These are phyloP conservation scores for Lavandula angustifolia DNA, from an alignment of 257 asterid genomes.

Conservation along the genomic window DNA sequence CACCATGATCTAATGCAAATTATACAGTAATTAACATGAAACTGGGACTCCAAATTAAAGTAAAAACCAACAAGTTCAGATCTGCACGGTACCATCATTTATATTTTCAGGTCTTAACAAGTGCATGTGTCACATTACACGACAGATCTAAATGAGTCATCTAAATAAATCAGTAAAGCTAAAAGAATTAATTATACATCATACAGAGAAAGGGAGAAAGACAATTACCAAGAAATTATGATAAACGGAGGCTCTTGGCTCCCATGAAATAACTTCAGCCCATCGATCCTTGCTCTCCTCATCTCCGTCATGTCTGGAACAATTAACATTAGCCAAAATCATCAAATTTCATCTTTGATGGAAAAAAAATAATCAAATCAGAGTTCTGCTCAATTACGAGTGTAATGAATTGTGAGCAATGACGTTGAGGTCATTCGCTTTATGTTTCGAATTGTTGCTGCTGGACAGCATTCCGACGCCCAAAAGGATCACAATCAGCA, in stretches of 20 bases:
- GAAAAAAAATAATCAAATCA: neutral
- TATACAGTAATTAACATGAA: neutral
- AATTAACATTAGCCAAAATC: constrained; percentile 9
- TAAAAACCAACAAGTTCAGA: constrained; percentile 14
- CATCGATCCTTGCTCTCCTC: constrained; percentile 72
- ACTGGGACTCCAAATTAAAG: constrained; percentile 8
- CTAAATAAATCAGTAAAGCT: neutral
- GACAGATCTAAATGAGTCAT: neutral
- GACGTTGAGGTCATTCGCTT: constrained; percentile 70
- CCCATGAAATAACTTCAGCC: constrained; percentile 94
- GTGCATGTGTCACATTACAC: too few species aligned
- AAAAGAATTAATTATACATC: neutral
- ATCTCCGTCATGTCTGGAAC: constrained; percentile 55
- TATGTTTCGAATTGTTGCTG: constrained; percentile 44
- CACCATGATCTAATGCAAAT: neutral
- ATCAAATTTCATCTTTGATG: neutral
- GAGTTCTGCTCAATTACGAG: constrained; percentile 42
- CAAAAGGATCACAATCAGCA: constrained; percentile 53
- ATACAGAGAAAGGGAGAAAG: neutral
- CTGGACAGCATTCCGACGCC: constrained; percentile 58
- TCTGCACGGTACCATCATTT: neutral
- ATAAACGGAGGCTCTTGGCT: constrained; percentile 85
- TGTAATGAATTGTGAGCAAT: constrained; percentile 57
- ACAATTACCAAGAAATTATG: constrained; percentile 80
- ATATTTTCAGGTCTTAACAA: too few species aligned